These are phyloP conservation scores for Xerocomus amazonicus DNA, from an alignment of 1,284 basidiomycete species.

Conservation along the genomic window DNA sequence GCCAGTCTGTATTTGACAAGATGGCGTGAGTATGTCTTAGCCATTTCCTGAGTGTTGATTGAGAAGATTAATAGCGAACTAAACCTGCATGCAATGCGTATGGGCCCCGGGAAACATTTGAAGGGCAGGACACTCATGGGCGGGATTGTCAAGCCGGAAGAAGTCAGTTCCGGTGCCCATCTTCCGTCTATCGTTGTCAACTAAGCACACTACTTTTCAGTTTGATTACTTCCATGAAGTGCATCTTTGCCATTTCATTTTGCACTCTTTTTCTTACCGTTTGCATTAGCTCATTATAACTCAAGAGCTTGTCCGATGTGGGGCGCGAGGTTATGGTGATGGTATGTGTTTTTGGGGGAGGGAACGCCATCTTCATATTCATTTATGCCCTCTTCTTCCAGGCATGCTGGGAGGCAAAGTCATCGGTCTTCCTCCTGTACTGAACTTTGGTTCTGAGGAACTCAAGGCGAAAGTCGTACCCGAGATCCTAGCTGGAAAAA, in stretches of 20 bases:
- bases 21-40: constrained; percentile 53
- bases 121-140: constrained; percentile 79
- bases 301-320: constrained; percentile 78
- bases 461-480: constrained; percentile 77
- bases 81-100: constrained; percentile 84
- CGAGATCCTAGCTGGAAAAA: constrained; percentile 78
- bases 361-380: background rate
- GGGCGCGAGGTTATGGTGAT: constrained; percentile 72
- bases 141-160: constrained; percentile 82
- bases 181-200: background rate
- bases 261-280: background rate
- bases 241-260: constrained; percentile 8
- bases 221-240: constrained; percentile 82
- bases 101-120: constrained; percentile 85
- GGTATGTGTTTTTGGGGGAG: constrained; percentile 28
- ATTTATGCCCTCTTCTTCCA: constrained; percentile 20
- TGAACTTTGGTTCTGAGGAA: constrained; percentile 81
- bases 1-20: constrained; percentile 61
- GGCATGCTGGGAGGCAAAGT: constrained; percentile 73
- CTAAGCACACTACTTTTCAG: constrained; percentile 9
- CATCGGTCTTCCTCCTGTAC: constrained; percentile 76
- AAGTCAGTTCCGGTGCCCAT: constrained; percentile 43
- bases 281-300: constrained; percentile 68
- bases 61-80: constrained; percentile 43
- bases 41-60: background rate